phyloP scores from a whole-genome alignment of 1,139 yeast genomes.

The Geotrichum restrictum region DNA sequence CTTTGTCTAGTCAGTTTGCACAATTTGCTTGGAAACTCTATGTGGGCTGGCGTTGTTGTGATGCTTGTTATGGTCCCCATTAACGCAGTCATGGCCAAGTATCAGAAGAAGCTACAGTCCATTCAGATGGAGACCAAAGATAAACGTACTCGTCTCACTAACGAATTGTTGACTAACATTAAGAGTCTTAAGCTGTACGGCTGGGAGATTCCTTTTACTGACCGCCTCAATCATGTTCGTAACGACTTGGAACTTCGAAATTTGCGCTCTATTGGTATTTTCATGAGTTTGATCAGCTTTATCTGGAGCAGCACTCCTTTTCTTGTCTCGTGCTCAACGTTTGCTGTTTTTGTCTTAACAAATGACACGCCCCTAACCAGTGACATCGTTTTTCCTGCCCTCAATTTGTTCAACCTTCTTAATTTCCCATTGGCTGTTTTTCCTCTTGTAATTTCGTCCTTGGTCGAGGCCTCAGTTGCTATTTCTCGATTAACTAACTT shows the following conservation, averaged over 20 bases:
- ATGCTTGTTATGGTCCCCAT: slow-evolving; percentile 57
- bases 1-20: slow-evolving; percentile 55
- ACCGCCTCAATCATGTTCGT: slow-evolving; percentile 57
- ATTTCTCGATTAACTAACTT: slow-evolving; percentile 53
- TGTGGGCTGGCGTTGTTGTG: slow-evolving; percentile 55
- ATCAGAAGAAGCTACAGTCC: slow-evolving; percentile 48
- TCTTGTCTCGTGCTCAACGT: slow-evolving; percentile 60
- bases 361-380: slow-evolving; percentile 52
- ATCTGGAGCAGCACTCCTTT: slow-evolving; percentile 66
- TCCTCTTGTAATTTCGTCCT: slow-evolving; percentile 43
- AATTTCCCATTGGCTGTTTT: slow-evolving; percentile 55
- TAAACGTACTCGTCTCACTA: slow-evolving; percentile 57
- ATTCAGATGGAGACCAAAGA: slow-evolving; percentile 68
- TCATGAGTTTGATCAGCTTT: slow-evolving; percentile 48
- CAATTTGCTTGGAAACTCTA: slow-evolving; percentile 56
- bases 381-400: slow-evolving; percentile 69
- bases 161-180: slow-evolving; percentile 59
- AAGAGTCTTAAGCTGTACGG: slow-evolving; percentile 69
- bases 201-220: slow-evolving; percentile 66
- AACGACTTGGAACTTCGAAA: slow-evolving; percentile 78
- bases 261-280: slow-evolving; percentile 48
- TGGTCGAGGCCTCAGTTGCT: slow-evolving; percentile 61
- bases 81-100: slow-evolving; percentile 49
- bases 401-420: slow-evolving; percentile 56
- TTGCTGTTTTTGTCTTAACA: slow-evolving; percentile 48